phyloP scores from a whole-genome alignment of 148 eudicot genomes.

The Arbutus unedo region DNA sequence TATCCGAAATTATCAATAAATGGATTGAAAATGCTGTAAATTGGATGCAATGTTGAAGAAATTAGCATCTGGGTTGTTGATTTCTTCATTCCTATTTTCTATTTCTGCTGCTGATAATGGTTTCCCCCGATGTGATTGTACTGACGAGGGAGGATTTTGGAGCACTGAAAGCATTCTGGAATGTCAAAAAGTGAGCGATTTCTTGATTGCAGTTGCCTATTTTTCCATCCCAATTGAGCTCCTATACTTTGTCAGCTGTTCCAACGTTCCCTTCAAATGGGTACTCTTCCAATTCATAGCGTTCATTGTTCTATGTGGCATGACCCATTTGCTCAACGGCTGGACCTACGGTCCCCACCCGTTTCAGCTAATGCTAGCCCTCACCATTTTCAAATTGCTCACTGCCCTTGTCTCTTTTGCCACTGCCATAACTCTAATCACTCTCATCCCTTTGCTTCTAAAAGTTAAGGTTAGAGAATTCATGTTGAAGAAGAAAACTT shows the following conservation, averaged over 20 bases:
- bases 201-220: conserved; percentile 86
- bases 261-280: conserved; percentile 89
- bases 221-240: conserved; percentile 89
- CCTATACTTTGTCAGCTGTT: conserved; percentile 81
- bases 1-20: neutral
- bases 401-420: conserved; percentile 89
- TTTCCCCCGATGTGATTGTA: conserved; percentile 54
- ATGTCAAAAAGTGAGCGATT: conserved; percentile 72
- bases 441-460: conserved; percentile 75
- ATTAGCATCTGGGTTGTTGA: conserved; percentile 35
- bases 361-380: conserved; percentile 66
- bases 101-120: conserved; percentile 39
- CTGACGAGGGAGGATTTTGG: conserved; percentile 67
- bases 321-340: conserved; percentile 86
- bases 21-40: conserved; percentile 23
- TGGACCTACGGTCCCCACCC: conserved; percentile 86
- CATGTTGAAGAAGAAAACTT: conserved; percentile 69
- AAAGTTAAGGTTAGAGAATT: conserved; percentile 86
- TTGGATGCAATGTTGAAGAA: conserved; percentile 49
- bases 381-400: conserved; percentile 70
- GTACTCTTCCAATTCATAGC: conserved; percentile 76
- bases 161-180: conserved; percentile 57
- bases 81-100: conserved; percentile 34
- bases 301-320: conserved; percentile 92
- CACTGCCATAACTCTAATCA: conserved; percentile 78